phyloP scores from a whole-genome alignment of 768 basidiomycete genomes.

The Cantharellus anzutake region DNA sequence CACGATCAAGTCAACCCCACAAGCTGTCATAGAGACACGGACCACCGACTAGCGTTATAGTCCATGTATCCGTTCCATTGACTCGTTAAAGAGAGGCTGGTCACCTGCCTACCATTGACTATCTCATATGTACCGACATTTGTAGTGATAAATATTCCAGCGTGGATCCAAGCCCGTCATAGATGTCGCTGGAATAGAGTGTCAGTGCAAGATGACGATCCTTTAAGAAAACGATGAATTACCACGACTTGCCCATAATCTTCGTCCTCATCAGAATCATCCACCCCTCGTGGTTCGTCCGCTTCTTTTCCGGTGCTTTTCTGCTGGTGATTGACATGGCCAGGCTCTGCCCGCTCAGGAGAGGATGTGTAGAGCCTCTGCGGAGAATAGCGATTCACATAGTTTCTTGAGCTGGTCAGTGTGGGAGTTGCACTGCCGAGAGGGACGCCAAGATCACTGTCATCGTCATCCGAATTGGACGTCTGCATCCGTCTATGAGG shows the following conservation, averaged over 20 bases:
- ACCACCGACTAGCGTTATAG: too few species aligned
- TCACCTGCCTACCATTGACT: too few species aligned
- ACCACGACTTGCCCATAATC: background rate
- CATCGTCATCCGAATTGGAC: background rate
- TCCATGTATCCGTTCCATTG: too few species aligned
- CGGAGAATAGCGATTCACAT: background rate
- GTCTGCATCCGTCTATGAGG: background rate
- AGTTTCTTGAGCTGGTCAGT: background rate
- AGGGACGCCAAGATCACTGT: background rate
- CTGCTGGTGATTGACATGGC: background rate
- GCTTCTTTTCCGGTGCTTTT: background rate
- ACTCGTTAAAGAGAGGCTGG: too few species aligned
- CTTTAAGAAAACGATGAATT: background rate
- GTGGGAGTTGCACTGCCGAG: background rate
- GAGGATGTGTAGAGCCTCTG: background rate
- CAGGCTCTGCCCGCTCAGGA: background rate
- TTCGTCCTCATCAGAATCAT: background rate
- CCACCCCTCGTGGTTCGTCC: background rate
- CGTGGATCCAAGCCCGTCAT: too few species aligned
- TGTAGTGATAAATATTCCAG: too few species aligned
- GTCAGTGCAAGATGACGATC: too few species aligned
- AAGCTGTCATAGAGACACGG: too few species aligned
- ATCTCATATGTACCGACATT: too few species aligned
- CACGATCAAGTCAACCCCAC: too few species aligned
- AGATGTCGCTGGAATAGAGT: too few species aligned